These are phyloP conservation scores for Chimonanthus salicifolius DNA, from an alignment of 164 flowering plant species.

Conservation along the genomic window DNA sequence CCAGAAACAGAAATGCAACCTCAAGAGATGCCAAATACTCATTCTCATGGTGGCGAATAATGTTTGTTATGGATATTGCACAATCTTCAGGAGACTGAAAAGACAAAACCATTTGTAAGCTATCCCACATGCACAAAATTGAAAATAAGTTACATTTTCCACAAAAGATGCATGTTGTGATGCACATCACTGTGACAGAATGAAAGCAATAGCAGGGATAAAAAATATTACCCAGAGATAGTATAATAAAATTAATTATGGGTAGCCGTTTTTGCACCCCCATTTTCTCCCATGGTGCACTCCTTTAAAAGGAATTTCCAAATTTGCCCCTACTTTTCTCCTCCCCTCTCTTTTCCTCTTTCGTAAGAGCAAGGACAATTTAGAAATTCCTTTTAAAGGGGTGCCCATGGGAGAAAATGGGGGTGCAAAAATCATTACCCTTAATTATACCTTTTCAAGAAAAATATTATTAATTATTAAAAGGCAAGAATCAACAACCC, in stretches of 20 bases:
- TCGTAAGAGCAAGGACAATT: too few relatives aligned
- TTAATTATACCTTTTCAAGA: too few relatives aligned
- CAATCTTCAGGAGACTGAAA: conserved; percentile 81
- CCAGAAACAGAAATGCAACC: conserved; percentile 28
- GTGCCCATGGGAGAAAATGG: too few relatives aligned
- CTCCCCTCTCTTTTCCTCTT: too few relatives aligned
- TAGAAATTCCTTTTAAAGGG: too few relatives aligned
- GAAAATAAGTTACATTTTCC: neutral
- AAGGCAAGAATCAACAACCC: too few relatives aligned
- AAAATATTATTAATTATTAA: too few relatives aligned
- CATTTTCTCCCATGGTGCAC: too few relatives aligned
- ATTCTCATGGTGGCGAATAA: conserved; percentile 88
- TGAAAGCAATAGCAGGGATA: neutral
- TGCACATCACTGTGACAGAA: neutral
- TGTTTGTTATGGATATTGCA: conserved; percentile 56
- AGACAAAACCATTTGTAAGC: neutral
- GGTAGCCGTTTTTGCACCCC: too few relatives aligned
- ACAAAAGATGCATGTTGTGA: neutral
- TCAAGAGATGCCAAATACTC: conserved; percentile 84
- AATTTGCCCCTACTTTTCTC: neutral
- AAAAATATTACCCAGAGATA: neutral
- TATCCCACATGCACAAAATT: neutral
- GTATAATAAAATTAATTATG: too few relatives aligned
- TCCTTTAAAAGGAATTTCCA: neutral
- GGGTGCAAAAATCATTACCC: too few relatives aligned